Base-by-base conservation (phyloP, 1,284 basidiomycete genomes). In the Moniliophthora roreri region DNA sequence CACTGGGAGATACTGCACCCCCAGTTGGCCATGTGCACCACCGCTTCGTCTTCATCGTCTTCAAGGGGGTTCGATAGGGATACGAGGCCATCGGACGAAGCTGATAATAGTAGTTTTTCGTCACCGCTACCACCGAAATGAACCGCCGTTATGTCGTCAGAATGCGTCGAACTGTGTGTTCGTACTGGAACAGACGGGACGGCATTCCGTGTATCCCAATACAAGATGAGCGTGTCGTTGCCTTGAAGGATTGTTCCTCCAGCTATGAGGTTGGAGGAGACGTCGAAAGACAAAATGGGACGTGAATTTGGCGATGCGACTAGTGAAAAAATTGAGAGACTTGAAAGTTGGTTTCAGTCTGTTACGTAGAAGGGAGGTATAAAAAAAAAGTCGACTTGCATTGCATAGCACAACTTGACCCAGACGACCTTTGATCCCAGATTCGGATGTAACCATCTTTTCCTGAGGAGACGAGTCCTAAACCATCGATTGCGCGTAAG, bases 31-130 rank as follows among this genome's bases (percentile, higher is more conserved):
- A 90, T 84, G 52, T 84, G 73, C 4, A 84, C 55, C 1, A 80
- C 77, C 0, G 89, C 82, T 62, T 91, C 89, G 57, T 92, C 89
- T 65, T 91, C 89, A 59, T 92, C 87, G 13, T 72, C 66, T 63
- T 91, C 87, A 3, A 79, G 70, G 2, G 85, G 72, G 61, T 89
- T 80, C 0, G 87, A 88, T 0, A 78, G 78, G 59, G 80, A 80
- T 13, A 92, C 62, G 9, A 92, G 70, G 2, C 89, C 90, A 57
- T 92, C 89, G 0, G 87, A 79, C 0, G 87, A 89, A 0, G 80
- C 82, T 4, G 89, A 88, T 5, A 92, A 75, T 15, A 89, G 67
- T 39, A 79, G 61, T 49, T 69, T 75, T 39, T 58, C 54, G n/a
- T n/a, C n/a, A n/a, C n/a, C n/a, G n/a, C n/a, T n/a, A n/a, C n/a